Base-by-base conservation (phyloP, 1,139 yeast species). In the Protomyces macrosporus region DNA sequence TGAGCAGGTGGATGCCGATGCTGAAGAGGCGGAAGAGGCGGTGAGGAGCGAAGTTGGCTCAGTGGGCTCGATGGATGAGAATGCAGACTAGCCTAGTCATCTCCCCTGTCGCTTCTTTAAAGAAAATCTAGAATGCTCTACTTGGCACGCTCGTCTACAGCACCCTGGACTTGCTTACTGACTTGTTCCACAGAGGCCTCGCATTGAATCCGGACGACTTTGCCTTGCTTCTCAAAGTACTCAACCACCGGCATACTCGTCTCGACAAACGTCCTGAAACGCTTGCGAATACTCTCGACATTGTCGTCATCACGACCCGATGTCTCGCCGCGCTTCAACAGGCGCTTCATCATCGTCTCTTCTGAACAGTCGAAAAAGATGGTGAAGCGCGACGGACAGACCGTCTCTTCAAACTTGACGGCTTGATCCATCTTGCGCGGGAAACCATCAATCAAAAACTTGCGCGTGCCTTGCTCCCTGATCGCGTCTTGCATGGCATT, bases 391-490 rank as follows among this genome's bases (percentile, higher is more conserved):
- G 93, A 84, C 64, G 81, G 36, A 72, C 67, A 71, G 6, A 72
- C 84, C 67, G 84, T 81, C 64, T 87, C 83, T 77, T 93, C 98
- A 74, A 93, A 93, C 40, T 93, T 88, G 58, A 88, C 68, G 0
- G 98, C 98, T 78, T 93, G 98, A 77, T 93, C 98, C 97, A 93
- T 91, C 75, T 91, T 90, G 74, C 98, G 83, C 50, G 98, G 98
- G 82, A 93, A 93, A 1, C 98, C 98, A 75, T 93, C 98, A 64
- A 93, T 84, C 71, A 93, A 78, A 74, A 91, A 93, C 68, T 81
- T 79, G 35, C 77, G 76, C 65, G 81, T 81, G 0, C 95, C 96
- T 42, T 78, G 71, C 6, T 58, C 33, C 64, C 76, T 73, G 57
- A 75, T 70, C 60, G 81, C 78, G 45, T 82, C 86, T 60, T 78